phyloP scores from a whole-genome alignment of 352 stramenopile genomes.

The Globisporangium cederbergense region DNA sequence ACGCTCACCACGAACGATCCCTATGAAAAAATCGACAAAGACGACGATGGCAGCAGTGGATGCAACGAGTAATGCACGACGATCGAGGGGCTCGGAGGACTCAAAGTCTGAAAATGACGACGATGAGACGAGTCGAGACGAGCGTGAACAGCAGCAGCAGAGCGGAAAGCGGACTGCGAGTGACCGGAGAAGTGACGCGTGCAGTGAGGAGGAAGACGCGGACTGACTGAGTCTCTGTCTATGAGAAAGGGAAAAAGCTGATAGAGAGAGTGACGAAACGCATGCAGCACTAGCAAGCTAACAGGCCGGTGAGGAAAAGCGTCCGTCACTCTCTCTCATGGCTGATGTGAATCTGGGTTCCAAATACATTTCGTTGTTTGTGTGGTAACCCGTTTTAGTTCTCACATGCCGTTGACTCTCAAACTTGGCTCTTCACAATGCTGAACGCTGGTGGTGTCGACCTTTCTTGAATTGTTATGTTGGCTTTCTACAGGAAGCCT shows the following conservation, averaged over 20 bases:
- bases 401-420: background rate
- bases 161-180: slow-evolving; percentile 14
- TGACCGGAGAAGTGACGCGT: slow-evolving; percentile 10
- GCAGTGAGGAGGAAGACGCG: slow-evolving; percentile 17
- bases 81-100: background rate
- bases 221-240: background rate
- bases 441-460: too few relatives aligned
- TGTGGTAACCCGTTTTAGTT: background rate
- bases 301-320: background rate
- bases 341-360: slow-evolving; percentile 3
- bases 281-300: background rate
- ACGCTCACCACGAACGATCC: slow-evolving; percentile 20
- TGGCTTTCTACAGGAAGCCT: slow-evolving; percentile 59
- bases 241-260: background rate
- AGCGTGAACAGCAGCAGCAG: slow-evolving; percentile 1
- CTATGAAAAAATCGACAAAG: slow-evolving; percentile 6
- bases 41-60: background rate
- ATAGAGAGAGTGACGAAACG: background rate
- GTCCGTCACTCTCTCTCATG: background rate
- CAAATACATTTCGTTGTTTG: slow-evolving; percentile 11
- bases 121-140: slow-evolving; percentile 2
- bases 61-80: slow-evolving; percentile 7
- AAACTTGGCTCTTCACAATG: background rate
- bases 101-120: slow-evolving; percentile 9
- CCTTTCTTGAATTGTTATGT: background rate